Evolutionary conservation across 2,329 filamentous ascomycete species (phyloP), one percentile per base, ranked within the genome.

Genomic region (Cercospora zeae-maydis): DNA sequence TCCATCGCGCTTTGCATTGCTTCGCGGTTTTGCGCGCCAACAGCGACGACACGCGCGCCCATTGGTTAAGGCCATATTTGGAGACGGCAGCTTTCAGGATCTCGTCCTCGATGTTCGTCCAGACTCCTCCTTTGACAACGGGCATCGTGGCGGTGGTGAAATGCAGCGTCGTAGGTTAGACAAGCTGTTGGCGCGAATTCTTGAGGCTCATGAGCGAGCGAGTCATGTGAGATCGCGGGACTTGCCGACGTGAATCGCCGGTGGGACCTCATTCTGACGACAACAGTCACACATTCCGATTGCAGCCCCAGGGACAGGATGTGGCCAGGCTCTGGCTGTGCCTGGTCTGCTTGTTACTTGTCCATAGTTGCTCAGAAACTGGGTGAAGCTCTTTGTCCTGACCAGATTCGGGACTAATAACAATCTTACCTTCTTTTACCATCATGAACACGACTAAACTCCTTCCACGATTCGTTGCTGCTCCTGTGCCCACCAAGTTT

Each of bases 1-100:
- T 88, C 95, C 95, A 99, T 80, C 95, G 86, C 65, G 95, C 93
- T 81, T 99, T 99, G 86, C 95, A 99, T 81, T 99, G 95, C 81
- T 99, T 99, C 57, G 95, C 88, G 33, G 95, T 98, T 79, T 99
- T 99, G 74, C 96, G 91, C 75, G 93, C 93, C 69, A 99, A 88
- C 68, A 99, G 86, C 63, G 95, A 98, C 61, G 95, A 97, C 67
- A 98, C 95, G 78, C 95, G 93, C 75, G 95, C 93, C 95, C 95
- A 99, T 80, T 99, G 95, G 75, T 96, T 95, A 27, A 96, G 84
- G 55, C 92, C 92, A 83, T 96, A 96, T 78, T 96, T 96, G 71
- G 91, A 95, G 68, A 96, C 92, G 63, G 90, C 90, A 61, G 92
- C 93, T 80, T 98, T 97, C 79, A 99, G 89, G 74, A 98, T 96